A percentile compares a stretch with the other conserved stretches of the same genome.
These are phyloP conservation scores for Colletotrichum sp. DNA, from an alignment of 2,329 filamentous ascomycete species.

Conservation along the genomic window DNA sequence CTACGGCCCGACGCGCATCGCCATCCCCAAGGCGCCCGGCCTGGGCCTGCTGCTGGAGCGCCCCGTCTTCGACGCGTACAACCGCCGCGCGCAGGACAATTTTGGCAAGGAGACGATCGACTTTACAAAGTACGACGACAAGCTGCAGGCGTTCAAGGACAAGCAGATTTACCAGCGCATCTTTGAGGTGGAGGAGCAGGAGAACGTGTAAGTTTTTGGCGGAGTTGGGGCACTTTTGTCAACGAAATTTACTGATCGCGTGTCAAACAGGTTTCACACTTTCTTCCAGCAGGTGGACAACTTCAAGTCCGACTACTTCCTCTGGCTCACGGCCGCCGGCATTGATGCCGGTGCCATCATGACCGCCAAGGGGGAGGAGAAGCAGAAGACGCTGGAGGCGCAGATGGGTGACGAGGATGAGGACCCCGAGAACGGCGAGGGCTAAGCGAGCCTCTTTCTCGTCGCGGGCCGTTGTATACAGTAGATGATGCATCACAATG, in stretches of 20 bases:
- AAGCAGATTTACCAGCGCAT: conserved; percentile 90
- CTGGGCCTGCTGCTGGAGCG: conserved; percentile 87
- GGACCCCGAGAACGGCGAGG: conserved; percentile 52
- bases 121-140: conserved; percentile 77
- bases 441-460: conserved; percentile 26
- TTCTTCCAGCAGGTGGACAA: conserved; percentile 84
- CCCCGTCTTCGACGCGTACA: conserved; percentile 91
- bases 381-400: conserved; percentile 36
- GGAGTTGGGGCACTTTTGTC: neutral
- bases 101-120: conserved; percentile 73
- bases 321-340: conserved; percentile 76
- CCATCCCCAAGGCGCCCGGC: conserved; percentile 92
- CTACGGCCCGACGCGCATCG: conserved; percentile 75
- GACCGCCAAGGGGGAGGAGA: conserved; percentile 44
- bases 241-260: conserved; percentile 15
- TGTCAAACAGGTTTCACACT: conserved; percentile 65
- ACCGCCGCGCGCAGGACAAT: conserved; percentile 69
- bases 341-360: conserved; percentile 63
- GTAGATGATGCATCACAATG: neutral
- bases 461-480: neutral
- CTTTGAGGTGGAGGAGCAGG: conserved; percentile 86
- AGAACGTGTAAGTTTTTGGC: conserved; percentile 73
- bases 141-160: conserved; percentile 90
- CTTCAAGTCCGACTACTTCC: conserved; percentile 73
- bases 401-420: conserved; percentile 48